Evolutionary conservation across 805 yeast species (phyloP).

Genomic region (Suhomyces emberorum): DNA sequence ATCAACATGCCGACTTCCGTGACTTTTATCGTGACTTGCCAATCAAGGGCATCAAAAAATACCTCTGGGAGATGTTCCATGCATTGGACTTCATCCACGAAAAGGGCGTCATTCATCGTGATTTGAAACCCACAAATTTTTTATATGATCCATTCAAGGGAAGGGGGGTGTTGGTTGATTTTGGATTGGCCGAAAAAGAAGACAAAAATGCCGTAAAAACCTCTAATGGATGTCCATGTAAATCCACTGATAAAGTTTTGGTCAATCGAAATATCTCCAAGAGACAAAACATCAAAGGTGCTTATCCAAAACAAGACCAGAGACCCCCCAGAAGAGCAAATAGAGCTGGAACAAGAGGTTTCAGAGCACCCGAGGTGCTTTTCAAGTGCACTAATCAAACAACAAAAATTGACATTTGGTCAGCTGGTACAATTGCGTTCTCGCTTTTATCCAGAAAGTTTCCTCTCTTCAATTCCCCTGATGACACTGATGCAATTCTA

Average conservation of each 20-base stretch:
- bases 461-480: slow-evolving; percentile 92
- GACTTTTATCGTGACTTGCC: slow-evolving; percentile 81
- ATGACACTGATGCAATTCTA: slow-evolving; percentile 86
- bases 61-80: slow-evolving; percentile 73
- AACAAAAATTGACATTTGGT: slow-evolving; percentile 84
- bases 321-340: slow-evolving; percentile 91
- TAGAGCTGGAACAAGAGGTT: slow-evolving; percentile 95
- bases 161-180: slow-evolving; percentile 83
- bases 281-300: slow-evolving; percentile 34
- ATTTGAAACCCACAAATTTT: slow-evolving; percentile 59
- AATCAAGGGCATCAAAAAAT: slow-evolving; percentile 71
- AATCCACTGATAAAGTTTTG: slow-evolving; percentile 30
- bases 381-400: slow-evolving; percentile 83
- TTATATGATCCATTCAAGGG: slow-evolving; percentile 62
- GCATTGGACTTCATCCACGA: slow-evolving; percentile 64
- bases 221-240: slow-evolving; percentile 56
- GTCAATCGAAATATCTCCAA: slow-evolving; percentile 17
- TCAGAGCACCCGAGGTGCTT: slow-evolving; percentile 90
- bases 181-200: slow-evolving; percentile 79
- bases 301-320: slow-evolving; percentile 83
- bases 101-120: slow-evolving; percentile 41
- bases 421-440: slow-evolving; percentile 83
- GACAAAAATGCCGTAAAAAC: slow-evolving; percentile 11
- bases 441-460: slow-evolving; percentile 76
- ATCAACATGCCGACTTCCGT: slow-evolving; percentile 86